Percentiles rank a stretch among this genome's conserved stretches.
Conservation (phyloP, 257 asterid genomes). For the Scutellaria galericulata region DNA sequence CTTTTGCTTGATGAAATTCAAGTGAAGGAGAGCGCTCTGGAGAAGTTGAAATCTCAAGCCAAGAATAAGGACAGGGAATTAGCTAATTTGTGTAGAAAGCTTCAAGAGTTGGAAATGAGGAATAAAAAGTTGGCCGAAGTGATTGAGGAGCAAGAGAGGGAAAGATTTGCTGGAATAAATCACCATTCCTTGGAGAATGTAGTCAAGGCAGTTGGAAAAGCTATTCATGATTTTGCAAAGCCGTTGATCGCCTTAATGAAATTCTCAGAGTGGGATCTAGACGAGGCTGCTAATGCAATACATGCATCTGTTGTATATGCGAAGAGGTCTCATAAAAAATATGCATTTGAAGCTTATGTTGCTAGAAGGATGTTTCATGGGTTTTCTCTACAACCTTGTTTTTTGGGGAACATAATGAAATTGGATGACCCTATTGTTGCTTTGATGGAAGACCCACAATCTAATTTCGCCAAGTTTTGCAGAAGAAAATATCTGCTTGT, state of each 20-base stretch:
- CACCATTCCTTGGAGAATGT: slow-evolving; percentile 52
- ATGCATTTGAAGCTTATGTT: slow-evolving; percentile 79
- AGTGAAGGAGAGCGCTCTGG: slow-evolving; percentile 56
- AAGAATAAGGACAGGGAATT: slow-evolving; percentile 47
- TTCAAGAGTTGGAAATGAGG: slow-evolving; percentile 50
- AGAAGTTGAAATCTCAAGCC: slow-evolving; percentile 59
- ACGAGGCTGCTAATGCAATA: slow-evolving; percentile 63
- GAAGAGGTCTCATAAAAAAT: slow-evolving; percentile 79
- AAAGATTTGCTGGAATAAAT: slow-evolving; percentile 39
- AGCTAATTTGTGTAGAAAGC: slow-evolving; percentile 42
- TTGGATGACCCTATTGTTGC: slow-evolving; percentile 66
- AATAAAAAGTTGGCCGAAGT: slow-evolving; percentile 55
- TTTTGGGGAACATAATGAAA: slow-evolving; percentile 45
- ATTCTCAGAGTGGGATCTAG: slow-evolving; percentile 81
- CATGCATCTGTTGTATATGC: slow-evolving; percentile 57
- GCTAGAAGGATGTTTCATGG: slow-evolving; percentile 70
- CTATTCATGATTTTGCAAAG: slow-evolving; percentile 80
- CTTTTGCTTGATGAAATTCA: slow-evolving; percentile 58
- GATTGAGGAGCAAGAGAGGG: slow-evolving; percentile 47
- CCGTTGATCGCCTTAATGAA: slow-evolving; percentile 79
- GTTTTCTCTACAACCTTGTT: slow-evolving; percentile 43
- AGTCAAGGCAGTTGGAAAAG: slow-evolving; percentile 59
- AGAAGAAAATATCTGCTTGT: slow-evolving; percentile 64
- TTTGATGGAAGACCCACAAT: slow-evolving; percentile 61
- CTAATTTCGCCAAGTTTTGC: slow-evolving; percentile 75